Conservation (phyloP, 805 yeast genomes). For the Metschnikowia drakensbergensis region DNA sequence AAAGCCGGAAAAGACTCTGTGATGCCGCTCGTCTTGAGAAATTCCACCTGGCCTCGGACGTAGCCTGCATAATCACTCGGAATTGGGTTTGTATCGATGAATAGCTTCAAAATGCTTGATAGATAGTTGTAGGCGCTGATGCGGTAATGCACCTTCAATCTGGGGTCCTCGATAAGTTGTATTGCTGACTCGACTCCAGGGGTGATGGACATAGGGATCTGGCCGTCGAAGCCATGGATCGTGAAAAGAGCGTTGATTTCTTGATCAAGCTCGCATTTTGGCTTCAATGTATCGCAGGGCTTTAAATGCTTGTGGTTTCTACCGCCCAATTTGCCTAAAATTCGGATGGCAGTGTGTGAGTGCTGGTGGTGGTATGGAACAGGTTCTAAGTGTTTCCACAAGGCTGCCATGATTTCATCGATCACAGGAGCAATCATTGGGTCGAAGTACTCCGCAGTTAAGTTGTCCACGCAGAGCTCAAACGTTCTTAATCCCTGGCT, state of each 20-base stretch:
- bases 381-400: slow-evolving; percentile 88
- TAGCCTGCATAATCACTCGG: slow-evolving; percentile 42
- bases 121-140: slow-evolving; percentile 75
- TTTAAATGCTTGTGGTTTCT: slow-evolving; percentile 83
- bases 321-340: slow-evolving; percentile 94
- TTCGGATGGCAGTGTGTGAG: slow-evolving; percentile 89
- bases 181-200: slow-evolving; percentile 82
- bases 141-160: slow-evolving; percentile 62
- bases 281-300: slow-evolving; percentile 64
- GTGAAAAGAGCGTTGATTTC: slow-evolving; percentile 65
- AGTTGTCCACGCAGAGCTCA: slow-evolving; percentile 91
- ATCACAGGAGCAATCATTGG: slow-evolving; percentile 96
- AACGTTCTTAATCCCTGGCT: slow-evolving; percentile 92
- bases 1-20: slow-evolving; percentile 30
- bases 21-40: slow-evolving; percentile 37
- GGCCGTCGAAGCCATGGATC: slow-evolving; percentile 60
- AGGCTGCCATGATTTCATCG: slow-evolving; percentile 88
- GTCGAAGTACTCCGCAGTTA: slow-evolving; percentile 94
- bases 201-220: slow-evolving; percentile 70
- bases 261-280: slow-evolving; percentile 56
- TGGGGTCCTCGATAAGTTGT: slow-evolving; percentile 64
- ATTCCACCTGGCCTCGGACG: slow-evolving; percentile 48
- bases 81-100: slow-evolving; percentile 53
- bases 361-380: slow-evolving; percentile 93
- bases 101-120: slow-evolving; percentile 59